Conservation (phyloP, 1,139 yeast genomes). For the Suhomyces choctaworum region DNA sequence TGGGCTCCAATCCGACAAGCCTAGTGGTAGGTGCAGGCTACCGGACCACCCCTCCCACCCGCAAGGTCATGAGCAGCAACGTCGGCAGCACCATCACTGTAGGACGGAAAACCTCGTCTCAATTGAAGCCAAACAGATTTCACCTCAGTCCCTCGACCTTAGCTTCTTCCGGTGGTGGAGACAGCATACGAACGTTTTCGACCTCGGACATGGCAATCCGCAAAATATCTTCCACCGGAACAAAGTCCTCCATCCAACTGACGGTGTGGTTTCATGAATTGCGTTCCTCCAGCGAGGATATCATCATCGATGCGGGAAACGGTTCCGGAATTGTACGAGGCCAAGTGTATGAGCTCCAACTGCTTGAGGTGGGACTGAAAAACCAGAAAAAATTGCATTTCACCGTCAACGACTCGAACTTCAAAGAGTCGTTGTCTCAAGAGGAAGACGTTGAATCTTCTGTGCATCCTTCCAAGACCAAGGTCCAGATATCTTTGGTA, state of each 20-base stretch:
- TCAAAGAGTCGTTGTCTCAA: conserved; percentile 10
- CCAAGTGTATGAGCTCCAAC: conserved; percentile 65
- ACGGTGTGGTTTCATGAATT: conserved; percentile 77
- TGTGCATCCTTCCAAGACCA: conserved; percentile 16
- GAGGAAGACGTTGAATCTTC: conserved; percentile 7
- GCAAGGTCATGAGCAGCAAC: conserved; percentile 16
- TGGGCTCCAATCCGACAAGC: conserved; percentile 14
- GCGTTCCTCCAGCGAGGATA: conserved; percentile 57
- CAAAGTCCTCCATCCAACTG: conserved; percentile 39
- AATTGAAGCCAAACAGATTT: conserved; percentile 5
- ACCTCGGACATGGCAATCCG: conserved; percentile 2
- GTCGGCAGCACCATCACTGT: conserved; percentile 22
- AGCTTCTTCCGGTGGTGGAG: conserved; percentile 1
- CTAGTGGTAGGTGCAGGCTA: conserved; percentile 14
- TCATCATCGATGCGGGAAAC: conserved; percentile 66
- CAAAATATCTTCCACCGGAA: background rate
- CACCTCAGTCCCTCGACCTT: conserved; percentile 5
- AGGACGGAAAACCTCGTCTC: conserved; percentile 13
- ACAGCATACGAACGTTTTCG: conserved; percentile 8
- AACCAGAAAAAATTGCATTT: conserved; percentile 37
- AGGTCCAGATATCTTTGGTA: conserved; percentile 53
- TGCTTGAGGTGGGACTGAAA: conserved; percentile 19
- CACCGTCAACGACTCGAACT: conserved; percentile 21
- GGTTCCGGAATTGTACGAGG: conserved; percentile 53
- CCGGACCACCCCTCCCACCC: conserved; percentile 6